phyloP scores from a whole-genome alignment of 306 rosid species.

The Prosopis cineraria region DNA sequence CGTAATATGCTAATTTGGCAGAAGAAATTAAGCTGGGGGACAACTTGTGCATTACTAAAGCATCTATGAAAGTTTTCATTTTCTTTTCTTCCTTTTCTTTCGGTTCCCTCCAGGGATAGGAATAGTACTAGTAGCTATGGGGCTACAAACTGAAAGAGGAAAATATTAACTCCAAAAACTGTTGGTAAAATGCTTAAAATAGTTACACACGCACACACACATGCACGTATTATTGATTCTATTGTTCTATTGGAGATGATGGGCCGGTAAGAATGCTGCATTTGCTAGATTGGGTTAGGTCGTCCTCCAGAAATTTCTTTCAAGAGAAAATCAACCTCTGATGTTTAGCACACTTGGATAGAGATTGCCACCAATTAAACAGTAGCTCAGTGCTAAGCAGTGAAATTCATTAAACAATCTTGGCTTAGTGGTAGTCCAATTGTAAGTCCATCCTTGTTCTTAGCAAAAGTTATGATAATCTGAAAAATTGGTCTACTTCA shows the following conservation, averaged over 20 bases:
- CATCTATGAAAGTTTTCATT: background rate
- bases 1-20: conserved; percentile 20
- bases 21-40: conserved; percentile 28
- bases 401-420: conserved; percentile 11
- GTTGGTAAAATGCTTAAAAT: conserved; percentile 16
- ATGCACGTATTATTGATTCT: background rate
- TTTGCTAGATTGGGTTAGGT: conserved; percentile 19
- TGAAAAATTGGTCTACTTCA: background rate
- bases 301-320: background rate
- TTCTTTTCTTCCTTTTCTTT: background rate
- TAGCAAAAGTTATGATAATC: background rate
- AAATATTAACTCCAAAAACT: conserved; percentile 7
- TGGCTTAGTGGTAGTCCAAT: conserved; percentile 5
- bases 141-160: too few species aligned
- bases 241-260: background rate
- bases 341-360: background rate
- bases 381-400: background rate
- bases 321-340: background rate
- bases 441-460: background rate
- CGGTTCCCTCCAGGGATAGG: too few species aligned
- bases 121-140: too few species aligned
- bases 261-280: conserved; percentile 20
- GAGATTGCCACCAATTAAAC: background rate
- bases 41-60: conserved; percentile 4
- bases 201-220: background rate